Base-by-base conservation (phyloP, 768 basidiomycete genomes). In the Pleurotus eryngii region DNA sequence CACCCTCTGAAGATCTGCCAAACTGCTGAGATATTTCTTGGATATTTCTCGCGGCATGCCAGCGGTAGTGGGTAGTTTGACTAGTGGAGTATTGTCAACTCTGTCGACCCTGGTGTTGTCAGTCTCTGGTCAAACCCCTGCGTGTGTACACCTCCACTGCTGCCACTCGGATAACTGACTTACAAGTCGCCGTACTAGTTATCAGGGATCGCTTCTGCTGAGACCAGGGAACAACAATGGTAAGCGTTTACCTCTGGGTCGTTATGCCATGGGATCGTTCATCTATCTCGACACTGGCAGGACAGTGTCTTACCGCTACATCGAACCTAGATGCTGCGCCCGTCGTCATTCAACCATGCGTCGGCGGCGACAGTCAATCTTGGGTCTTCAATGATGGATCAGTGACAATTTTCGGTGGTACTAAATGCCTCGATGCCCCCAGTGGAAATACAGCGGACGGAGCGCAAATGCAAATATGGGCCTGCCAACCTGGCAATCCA, bases 391-490 rank as follows among this genome's bases (percentile, higher is more conserved):
- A 58, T 2, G 69, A 68, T 37, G 78, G 79, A 20, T 68, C 61
- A 49, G 71, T 82, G 38, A 72, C 71, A 40, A 65, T 80, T 24
- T 80, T 75, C 56, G 46, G 58, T 57, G 76, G 74, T 27, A 68
- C 72, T 62, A 83, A 80, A 61, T 83, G 81, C 63, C 66, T 83
- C 24, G 80, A 82, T 53, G 76, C 81, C n/a, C 65, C 71, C 0
- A 64, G 68, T 26, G 82, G 82, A 5, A 66, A 49, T 7, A 75
- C 64, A 26, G 61, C 60, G 30, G 76, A 82, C 58, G 81, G 81
- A 9, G 73, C 69, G 5, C 76, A 76, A 63, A 65, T 84, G 57
- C 81, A 83, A 59, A 77, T 83, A 46, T 82, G 75, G 76, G 77
- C 74, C n/a, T 83, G 82, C 61, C 59, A 62, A 20, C 45, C 60